Percentiles rank a stretch among this genome's conserved stretches.
phyloP scores from a whole-genome alignment of 2,329 filamentous ascomycete species.

The Fusarium nelsonii region DNA sequence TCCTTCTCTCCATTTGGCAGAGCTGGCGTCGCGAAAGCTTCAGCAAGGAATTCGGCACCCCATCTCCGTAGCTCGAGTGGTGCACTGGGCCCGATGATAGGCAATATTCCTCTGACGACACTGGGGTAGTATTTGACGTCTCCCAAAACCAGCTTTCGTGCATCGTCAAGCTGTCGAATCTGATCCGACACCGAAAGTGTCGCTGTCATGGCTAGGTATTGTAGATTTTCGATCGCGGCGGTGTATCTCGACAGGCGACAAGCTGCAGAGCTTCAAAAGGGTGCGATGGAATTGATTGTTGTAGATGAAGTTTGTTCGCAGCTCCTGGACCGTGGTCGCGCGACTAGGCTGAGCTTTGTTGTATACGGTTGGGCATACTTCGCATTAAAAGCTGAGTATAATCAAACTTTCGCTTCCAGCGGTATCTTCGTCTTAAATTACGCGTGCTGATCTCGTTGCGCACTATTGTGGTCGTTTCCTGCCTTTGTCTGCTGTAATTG shows the following conservation, averaged over 20 bases:
- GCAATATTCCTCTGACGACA: slow-evolving; percentile 92
- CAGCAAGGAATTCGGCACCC: slow-evolving; percentile 95
- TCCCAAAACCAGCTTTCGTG: slow-evolving; percentile 87
- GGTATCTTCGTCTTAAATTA: slow-evolving; percentile 1
- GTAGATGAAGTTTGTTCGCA: slow-evolving; percentile 38
- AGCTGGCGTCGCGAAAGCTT: slow-evolving; percentile 94
- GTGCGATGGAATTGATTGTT: slow-evolving; percentile 21
- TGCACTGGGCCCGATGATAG: slow-evolving; percentile 82
- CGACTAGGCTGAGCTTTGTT: slow-evolving; percentile 50
- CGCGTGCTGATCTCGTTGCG: slow-evolving; percentile 9
- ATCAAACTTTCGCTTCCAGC: slow-evolving; percentile 16
- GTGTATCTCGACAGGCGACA: not conserved
- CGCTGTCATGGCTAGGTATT: slow-evolving; percentile 62
- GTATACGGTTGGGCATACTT: slow-evolving; percentile 49
- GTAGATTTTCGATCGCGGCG: slow-evolving; percentile 19
- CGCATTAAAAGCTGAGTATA: slow-evolving; percentile 39
- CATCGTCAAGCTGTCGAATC: slow-evolving; percentile 88
- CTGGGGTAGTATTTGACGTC: slow-evolving; percentile 91
- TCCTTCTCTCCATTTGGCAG: slow-evolving; percentile 83
- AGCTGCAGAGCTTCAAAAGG: slow-evolving; percentile 27
- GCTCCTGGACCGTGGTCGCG: slow-evolving; percentile 47
- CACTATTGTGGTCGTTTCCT: slow-evolving; percentile 25
- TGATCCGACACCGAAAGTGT: slow-evolving; percentile 76
- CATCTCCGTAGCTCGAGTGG: slow-evolving; percentile 89
- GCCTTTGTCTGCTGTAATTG: slow-evolving; percentile 19